Evolutionary conservation across 345 rosid species (phyloP), one percentile per base, ranked within the genome.

Genomic region (Moricandia moricandioides): DNA sequence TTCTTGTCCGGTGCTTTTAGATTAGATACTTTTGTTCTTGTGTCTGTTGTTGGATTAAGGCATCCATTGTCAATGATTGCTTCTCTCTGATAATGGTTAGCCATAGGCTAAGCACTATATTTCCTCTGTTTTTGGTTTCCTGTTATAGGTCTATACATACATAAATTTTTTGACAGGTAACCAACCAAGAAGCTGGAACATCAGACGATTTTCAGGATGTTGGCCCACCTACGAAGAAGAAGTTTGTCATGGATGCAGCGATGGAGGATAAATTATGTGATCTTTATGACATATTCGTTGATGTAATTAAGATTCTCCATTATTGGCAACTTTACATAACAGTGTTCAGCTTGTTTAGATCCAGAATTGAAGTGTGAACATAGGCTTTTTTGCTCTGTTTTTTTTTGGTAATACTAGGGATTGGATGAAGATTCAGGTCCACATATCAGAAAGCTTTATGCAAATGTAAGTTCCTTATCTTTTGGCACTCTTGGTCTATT

Each of bases 191-290:
- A 65, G 83, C 84, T 78, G 86, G 89, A 81, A 79, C 83, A 60
- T 82, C 93, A 40, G 89, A 87, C 72, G 97, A 86, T 79, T 86
- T 90, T 75, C 91, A 86, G 76, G 96, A 87, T 74, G 69, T 11
- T 45, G 52, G 52, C n/a, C 52, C 52, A 45, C 65, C 69, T 43
- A 24, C 80, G 17, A 84, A 84, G 83, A 85, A 76, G 81, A 92
- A 86, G 78, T 80, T 84, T 72, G 82, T 81, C 78, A 86, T 94
- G 97, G 93, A 92, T 69, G 57, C 83, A 13, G 78, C 69, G 33
- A 49, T 92, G 84, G 99, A 94, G 84, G 96, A 89, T 70, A 94
- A 84, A 83, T 79, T 94, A 72, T 94, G 97, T 83, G 99, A 90
- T 77, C 96, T 91, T 67, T 94, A 94, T 82, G 99, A 92, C 78